Evolutionary conservation across 2,329 filamentous ascomycete genomes (phyloP).

Genomic region (Alternaria sp.): DNA sequence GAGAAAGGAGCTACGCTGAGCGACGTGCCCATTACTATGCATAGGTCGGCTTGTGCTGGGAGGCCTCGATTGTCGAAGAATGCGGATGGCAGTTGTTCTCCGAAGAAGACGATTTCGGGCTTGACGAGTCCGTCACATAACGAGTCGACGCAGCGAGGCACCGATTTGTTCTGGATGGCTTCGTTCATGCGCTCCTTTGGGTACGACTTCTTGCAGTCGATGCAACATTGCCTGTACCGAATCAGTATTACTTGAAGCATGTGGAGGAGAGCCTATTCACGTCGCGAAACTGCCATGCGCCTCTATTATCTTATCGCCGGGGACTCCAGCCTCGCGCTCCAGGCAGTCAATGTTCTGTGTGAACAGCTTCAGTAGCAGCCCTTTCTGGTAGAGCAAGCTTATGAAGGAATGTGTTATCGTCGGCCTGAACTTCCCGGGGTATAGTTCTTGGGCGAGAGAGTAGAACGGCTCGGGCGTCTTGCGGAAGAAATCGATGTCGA

Average conservation of each 20-base stretch:
- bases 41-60: slow-evolving; percentile 71
- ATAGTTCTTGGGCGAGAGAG: slow-evolving; percentile 86
- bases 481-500: slow-evolving; percentile 90
- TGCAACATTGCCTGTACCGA: slow-evolving; percentile 73
- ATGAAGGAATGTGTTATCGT: slow-evolving; percentile 93
- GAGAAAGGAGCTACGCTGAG: slow-evolving; percentile 90
- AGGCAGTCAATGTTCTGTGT: slow-evolving; percentile 98
- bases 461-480: slow-evolving; percentile 89
- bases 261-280: slow-evolving; percentile 6
- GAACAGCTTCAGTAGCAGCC: slow-evolving; percentile 82
- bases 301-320: slow-evolving; percentile 81
- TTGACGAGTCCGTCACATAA: slow-evolving; percentile 82
- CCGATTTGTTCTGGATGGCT: slow-evolving; percentile 69
- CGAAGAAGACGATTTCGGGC: slow-evolving; percentile 95
- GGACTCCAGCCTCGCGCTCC: slow-evolving; percentile 85
- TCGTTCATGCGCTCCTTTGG: slow-evolving; percentile 76
- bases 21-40: slow-evolving; percentile 88
- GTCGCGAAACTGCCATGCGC: slow-evolving; percentile 92
- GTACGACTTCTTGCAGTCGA: slow-evolving; percentile 79
- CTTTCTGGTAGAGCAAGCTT: slow-evolving; percentile 78
- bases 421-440: slow-evolving; percentile 86
- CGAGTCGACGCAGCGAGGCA: slow-evolving; percentile 70
- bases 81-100: slow-evolving; percentile 70
- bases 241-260: neutral
- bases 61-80: slow-evolving; percentile 68